Conservation (phyloP, 208 protist genomes). For the Trypanosoma grayi region DNA sequence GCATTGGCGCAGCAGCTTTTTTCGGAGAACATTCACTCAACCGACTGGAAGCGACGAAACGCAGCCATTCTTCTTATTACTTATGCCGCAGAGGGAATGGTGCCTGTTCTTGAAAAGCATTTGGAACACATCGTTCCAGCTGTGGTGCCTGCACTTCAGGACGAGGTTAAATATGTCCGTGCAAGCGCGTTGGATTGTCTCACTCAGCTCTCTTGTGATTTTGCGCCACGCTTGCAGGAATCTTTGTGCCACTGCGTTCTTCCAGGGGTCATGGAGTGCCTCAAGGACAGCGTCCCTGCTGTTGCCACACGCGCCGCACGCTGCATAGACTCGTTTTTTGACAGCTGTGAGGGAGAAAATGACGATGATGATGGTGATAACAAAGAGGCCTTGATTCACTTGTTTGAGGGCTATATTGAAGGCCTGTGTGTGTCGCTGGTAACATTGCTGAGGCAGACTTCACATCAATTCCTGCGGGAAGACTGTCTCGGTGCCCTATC, state of each 20-base stretch:
- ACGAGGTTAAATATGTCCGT: conserved; percentile 82
- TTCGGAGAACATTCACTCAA: conserved; percentile 56
- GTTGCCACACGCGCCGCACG: conserved; percentile 65
- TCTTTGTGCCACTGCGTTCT: conserved; percentile 48
- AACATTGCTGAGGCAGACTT: conserved; percentile 39
- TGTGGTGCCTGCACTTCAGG: conserved; percentile 46
- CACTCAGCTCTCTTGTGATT: conserved; percentile 71
- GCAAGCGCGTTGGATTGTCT: conserved; percentile 66
- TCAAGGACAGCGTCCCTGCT: conserved; percentile 65
- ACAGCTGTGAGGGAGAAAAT: conserved; percentile 46
- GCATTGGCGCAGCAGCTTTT: conserved; percentile 65
- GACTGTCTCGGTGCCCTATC: conserved; percentile 69
- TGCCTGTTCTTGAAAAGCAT: conserved; percentile 53
- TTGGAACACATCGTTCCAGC: conserved; percentile 46
- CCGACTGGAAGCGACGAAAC: conserved; percentile 73
- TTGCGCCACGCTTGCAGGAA: conserved; percentile 56
- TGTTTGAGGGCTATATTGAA: conserved; percentile 59
- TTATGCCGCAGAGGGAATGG: conserved; percentile 72
- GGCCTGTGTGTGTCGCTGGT: conserved; percentile 61
- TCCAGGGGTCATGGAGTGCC: conserved; percentile 42
- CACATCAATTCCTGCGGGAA: conserved; percentile 59
- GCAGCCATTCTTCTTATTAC: conserved; percentile 74
- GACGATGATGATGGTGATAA: conserved; percentile 70
- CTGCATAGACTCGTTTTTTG: conserved; percentile 75
- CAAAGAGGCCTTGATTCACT: conserved; percentile 18